A percentile compares a stretch with the other conserved stretches of the same genome.
phyloP scores from a whole-genome alignment of 2,329 filamentous ascomycete species.

The Blastomyces gilchristii region DNA sequence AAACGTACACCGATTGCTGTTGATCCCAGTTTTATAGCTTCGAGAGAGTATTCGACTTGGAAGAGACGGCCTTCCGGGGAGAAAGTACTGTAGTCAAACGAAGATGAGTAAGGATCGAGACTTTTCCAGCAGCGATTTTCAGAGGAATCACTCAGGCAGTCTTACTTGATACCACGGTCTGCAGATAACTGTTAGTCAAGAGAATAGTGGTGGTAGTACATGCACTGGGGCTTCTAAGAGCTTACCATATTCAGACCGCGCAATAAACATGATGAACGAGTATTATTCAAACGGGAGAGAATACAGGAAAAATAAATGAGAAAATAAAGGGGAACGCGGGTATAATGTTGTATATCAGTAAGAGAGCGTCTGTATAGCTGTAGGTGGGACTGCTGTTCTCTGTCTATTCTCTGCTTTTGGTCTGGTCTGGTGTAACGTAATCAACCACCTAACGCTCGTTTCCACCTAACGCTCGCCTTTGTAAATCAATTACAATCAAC shows the following conservation, averaged over 20 bases:
- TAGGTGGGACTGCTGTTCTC: background rate
- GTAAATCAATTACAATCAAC: too few species aligned
- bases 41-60: slow-evolving; percentile 99
- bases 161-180: slow-evolving; percentile 98
- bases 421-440: background rate
- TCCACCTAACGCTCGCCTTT: too few species aligned
- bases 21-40: slow-evolving; percentile 98
- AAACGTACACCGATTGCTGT: slow-evolving; percentile 79
- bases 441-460: too few species aligned
- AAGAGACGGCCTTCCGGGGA: slow-evolving; percentile 98
- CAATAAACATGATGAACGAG: slow-evolving; percentile 83
- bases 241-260: slow-evolving; percentile 98
- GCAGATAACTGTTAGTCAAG: slow-evolving; percentile 30
- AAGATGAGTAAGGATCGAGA: slow-evolving; percentile 19
- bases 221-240: slow-evolving; percentile 14
- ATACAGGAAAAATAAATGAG: slow-evolving; percentile 4
- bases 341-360: background rate
- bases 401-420: background rate
- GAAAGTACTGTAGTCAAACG: slow-evolving; percentile 63
- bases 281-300: slow-evolving; percentile 27
- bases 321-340: background rate
- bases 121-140: slow-evolving; percentile 9
- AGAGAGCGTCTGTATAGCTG: background rate
- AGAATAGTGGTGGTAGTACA: slow-evolving; percentile 12
- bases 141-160: slow-evolving; percentile 18